A percentile compares a stretch with the other conserved stretches of the same genome.
These are phyloP conservation scores for Ganoderma multipileum DNA, from an alignment of 1,284 basidiomycete genomes.

Conservation along the genomic window DNA sequence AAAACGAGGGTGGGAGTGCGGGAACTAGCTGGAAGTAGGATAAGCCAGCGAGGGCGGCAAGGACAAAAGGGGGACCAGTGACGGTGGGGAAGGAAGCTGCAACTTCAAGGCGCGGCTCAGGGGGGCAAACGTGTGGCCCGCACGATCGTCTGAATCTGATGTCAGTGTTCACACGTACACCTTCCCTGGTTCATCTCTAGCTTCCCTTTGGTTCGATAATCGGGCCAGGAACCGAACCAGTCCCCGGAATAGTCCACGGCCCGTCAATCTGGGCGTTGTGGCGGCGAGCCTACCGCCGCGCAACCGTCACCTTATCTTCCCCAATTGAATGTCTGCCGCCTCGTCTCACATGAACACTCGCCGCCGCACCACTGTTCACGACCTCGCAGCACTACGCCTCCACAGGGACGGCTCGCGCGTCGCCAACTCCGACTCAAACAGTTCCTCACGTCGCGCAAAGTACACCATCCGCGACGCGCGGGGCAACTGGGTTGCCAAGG, in stretches of 20 bases:
- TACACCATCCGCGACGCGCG: conserved; percentile 37
- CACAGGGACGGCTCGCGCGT: conserved; percentile 68
- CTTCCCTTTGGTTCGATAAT: background rate
- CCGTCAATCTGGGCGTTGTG: background rate
- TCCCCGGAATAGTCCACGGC: background rate
- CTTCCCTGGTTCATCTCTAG: background rate
- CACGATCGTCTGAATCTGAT: background rate
- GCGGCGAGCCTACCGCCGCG: background rate
- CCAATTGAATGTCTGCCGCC: background rate
- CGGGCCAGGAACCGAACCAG: background rate
- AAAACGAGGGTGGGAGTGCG: conserved; percentile 8
- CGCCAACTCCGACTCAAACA: conserved; percentile 46
- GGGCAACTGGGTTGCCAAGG: conserved; percentile 45
- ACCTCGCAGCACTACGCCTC: conserved; percentile 62
- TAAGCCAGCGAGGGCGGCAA: conserved; percentile 6
- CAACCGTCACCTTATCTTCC: background rate
- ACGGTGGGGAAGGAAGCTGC: background rate
- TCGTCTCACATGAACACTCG: conserved; percentile 45
- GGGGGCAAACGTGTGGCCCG: background rate
- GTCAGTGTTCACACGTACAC: background rate
- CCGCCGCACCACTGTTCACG: conserved; percentile 62
- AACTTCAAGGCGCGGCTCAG: background rate
- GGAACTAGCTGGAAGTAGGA: conserved; percentile 7
- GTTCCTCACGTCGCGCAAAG: conserved; percentile 31
- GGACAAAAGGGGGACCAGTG: background rate